Base-by-base conservation (phyloP, 2,329 filamentous ascomycete genomes). In the Arthrobotrys sphaeroides region DNA sequence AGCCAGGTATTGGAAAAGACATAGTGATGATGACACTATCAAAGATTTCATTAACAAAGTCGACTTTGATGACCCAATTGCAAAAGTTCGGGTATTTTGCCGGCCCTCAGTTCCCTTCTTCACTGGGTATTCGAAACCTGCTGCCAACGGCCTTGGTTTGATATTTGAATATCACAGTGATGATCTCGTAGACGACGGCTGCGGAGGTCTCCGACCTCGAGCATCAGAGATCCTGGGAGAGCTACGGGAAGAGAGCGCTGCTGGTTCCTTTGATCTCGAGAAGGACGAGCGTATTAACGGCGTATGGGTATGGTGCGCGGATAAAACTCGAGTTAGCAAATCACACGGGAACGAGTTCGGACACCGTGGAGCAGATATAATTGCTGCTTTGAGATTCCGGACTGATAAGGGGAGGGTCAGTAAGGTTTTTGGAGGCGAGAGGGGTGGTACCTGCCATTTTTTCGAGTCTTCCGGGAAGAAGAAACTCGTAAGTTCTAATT, bases 391-490 rank as follows among this genome's bases (percentile, higher is more conserved):
- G 24, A 65, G 72, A 26, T 64, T 75, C 12, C 47, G 64, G 65
- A 75, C 72, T 3, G 33, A 75, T 18, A 75, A 69, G 24, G 72
- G 72, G 13, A 62, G 59, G 13, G 28, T 5, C 12, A 75, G 72
- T 31, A 69, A 51, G 24, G 65, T 60, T 12, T 75, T 75, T 49
- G 72, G 72, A n/a, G 59, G 72, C 22, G 72, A 75, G 4, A 49
- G 64, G 36, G 57, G 49, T 33, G 70, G 70, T 7, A 75, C 55
- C 28, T 75, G 72, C 26, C 72, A 75, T 40, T 69, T 75, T 22
- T 75, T 75, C 24, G 72, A 75, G 26, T 75, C 72, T 5, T 75
- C 72, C n/a, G 72, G 72, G n/a, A 65, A 53, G 49, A 75, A 69
- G 57, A 68, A 51, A n/a, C 64, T 75, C 0, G 72, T 75, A 65